A percentile compares a stretch with the other conserved stretches of the same genome.
These are phyloP conservation scores for Carex kokanica DNA, from an alignment of 176 grass and related monocot genomes.

Conservation along the genomic window DNA sequence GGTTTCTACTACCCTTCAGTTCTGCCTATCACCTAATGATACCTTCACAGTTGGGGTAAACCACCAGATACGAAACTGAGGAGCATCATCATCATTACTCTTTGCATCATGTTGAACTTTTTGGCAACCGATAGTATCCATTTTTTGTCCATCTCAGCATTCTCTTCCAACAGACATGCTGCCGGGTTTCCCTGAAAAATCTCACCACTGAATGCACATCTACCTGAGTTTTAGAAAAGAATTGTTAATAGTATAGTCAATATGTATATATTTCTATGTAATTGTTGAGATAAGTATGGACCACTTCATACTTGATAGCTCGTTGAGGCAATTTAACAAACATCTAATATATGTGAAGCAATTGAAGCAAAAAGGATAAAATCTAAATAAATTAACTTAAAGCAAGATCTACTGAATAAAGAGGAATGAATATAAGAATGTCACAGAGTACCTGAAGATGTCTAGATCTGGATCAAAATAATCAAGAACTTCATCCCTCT, in stretches of 20 bases:
- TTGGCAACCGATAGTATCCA: conserved; percentile 50
- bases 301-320: too few relatives aligned
- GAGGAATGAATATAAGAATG: background rate
- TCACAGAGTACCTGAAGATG: background rate
- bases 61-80: conserved; percentile 37
- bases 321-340: too few relatives aligned
- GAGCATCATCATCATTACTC: background rate
- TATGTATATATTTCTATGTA: too few relatives aligned
- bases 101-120: conserved; percentile 34
- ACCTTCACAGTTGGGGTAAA: conserved; percentile 43
- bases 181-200: conserved; percentile 50
- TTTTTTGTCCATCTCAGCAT: conserved; percentile 8
- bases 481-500: background rate
- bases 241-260: too few relatives aligned
- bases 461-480: conserved; percentile 21
- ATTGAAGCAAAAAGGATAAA: too few relatives aligned
- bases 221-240: conserved; percentile 30
- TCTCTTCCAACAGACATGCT: conserved; percentile 30
- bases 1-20: too few relatives aligned
- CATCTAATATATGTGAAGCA: too few relatives aligned
- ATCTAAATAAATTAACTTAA: too few relatives aligned
- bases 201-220: conserved; percentile 39
- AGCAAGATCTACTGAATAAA: background rate
- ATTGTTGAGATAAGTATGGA: too few relatives aligned
- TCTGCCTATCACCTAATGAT: background rate